Conservation (phyloP, 2,329 filamentous ascomycete genomes). For the Sporothrix euskadiensis region DNA sequence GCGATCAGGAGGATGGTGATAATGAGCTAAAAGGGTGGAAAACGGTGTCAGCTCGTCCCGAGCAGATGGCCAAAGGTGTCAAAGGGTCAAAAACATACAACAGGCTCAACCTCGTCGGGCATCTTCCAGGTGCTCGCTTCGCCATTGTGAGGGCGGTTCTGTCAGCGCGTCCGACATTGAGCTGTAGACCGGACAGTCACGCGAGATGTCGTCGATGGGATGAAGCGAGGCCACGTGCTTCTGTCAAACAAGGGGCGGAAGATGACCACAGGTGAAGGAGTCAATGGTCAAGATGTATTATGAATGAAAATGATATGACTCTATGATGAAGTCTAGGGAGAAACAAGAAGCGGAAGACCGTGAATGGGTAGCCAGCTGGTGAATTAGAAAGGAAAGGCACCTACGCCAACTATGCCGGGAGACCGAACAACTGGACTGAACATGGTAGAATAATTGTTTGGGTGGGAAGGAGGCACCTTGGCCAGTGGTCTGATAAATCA, state of each 20-base stretch:
- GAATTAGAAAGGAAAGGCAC: too few relatives aligned
- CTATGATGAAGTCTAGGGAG: too few relatives aligned
- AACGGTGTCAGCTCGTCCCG: background rate
- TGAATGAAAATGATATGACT: too few relatives aligned
- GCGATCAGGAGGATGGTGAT: conserved; percentile 22
- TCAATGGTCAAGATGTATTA: background rate
- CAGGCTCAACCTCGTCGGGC: conserved; percentile 25
- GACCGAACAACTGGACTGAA: too few relatives aligned
- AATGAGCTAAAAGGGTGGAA: conserved; percentile 15
- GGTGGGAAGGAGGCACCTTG: background rate
- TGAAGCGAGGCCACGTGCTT: background rate
- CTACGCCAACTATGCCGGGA: too few relatives aligned
- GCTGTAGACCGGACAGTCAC: background rate
- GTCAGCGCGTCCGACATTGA: conserved; percentile 11
- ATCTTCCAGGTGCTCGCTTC: conserved; percentile 27
- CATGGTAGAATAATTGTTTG: too few relatives aligned
- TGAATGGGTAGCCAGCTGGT: too few relatives aligned
- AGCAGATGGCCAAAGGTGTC: background rate
- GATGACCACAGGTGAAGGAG: background rate
- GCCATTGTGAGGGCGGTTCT: conserved; percentile 26
- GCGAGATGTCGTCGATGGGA: background rate
- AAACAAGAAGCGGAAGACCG: too few relatives aligned
- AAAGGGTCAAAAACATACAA: background rate
- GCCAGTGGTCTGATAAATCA: background rate
- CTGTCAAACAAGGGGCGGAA: background rate